Percentiles rank a stretch among this genome's conserved stretches.
Evolutionary conservation across 345 rosid species (phyloP).

Genomic region (Euphorbia tirucalli): DNA sequence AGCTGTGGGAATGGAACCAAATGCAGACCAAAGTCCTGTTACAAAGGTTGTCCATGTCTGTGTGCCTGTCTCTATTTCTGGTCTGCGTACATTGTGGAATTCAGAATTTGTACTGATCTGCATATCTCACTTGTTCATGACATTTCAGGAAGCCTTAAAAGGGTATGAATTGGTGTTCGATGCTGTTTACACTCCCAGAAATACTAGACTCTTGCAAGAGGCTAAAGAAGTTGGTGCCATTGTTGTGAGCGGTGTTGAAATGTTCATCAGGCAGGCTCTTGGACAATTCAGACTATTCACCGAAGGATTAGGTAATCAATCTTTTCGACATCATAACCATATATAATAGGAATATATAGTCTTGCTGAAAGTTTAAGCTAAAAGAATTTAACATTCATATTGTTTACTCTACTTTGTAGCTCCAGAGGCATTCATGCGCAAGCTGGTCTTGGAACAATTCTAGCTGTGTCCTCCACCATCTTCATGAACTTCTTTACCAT

Average conservation of each 20-base stretch:
- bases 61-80: not conserved
- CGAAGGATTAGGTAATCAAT: slow-evolving; percentile 20
- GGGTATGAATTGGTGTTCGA: slow-evolving; percentile 50
- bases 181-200: slow-evolving; percentile 56
- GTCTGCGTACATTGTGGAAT: not conserved
- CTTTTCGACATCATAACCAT: not conserved
- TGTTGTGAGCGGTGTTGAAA: slow-evolving; percentile 55
- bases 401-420: slow-evolving; percentile 26
- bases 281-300: slow-evolving; percentile 60
- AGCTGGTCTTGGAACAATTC: slow-evolving; percentile 42
- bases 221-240: slow-evolving; percentile 57
- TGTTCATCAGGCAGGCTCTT: slow-evolving; percentile 64
- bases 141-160: slow-evolving; percentile 36
- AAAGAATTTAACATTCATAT: not conserved
- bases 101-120: not conserved
- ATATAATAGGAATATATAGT: too few relatives aligned
- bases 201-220: slow-evolving; percentile 51
- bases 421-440: slow-evolving; percentile 46
- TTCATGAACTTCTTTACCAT: not conserved
- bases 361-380: not conserved
- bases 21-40: slow-evolving; percentile 42
- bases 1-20: slow-evolving; percentile 61
- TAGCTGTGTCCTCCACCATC: slow-evolving; percentile 11
- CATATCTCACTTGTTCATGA: not conserved
- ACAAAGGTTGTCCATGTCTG: slow-evolving; percentile 36